Conservation (phyloP, 2,329 filamentous ascomycete genomes). For the Talaromyces funiculosus region DNA sequence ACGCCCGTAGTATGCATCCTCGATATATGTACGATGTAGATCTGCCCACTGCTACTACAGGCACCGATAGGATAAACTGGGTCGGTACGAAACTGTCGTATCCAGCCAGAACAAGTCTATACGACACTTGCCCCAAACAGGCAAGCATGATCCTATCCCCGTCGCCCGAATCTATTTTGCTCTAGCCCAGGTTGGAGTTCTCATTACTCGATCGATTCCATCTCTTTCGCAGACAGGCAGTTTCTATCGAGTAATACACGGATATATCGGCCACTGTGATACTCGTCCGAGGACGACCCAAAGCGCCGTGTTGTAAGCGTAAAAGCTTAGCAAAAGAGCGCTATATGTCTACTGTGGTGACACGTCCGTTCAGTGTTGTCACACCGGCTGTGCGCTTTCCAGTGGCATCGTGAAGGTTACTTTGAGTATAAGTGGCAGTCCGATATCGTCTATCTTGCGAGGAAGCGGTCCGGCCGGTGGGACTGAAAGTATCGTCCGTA, state of each 20-base stretch:
- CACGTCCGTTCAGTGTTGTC: neutral
- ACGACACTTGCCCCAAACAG: slow-evolving; percentile 8
- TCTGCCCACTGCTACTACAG: too few species aligned
- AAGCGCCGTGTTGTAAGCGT: too few species aligned
- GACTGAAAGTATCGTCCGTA: neutral
- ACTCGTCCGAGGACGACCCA: too few species aligned
- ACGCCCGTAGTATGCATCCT: too few species aligned
- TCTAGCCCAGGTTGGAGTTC: neutral
- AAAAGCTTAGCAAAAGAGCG: too few species aligned
- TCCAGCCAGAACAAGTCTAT: too few species aligned
- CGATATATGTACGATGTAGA: neutral
- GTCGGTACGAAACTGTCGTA: too few species aligned
- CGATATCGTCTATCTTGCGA: slow-evolving; percentile 6
- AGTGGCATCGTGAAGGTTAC: neutral
- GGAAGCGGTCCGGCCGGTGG: neutral
- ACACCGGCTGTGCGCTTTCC: neutral
- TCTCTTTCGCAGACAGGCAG: neutral
- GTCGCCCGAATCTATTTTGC: neutral
- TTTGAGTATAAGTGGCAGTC: neutral
- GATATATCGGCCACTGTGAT: neutral
- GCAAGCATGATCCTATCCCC: slow-evolving; percentile 14
- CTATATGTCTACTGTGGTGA: neutral
- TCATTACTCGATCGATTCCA: slow-evolving; percentile 11
- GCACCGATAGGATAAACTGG: too few species aligned
- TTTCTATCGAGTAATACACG: slow-evolving; percentile 12